phyloP scores from a whole-genome alignment of 1,139 yeast genomes.

The Yamadazyma dendronema region DNA sequence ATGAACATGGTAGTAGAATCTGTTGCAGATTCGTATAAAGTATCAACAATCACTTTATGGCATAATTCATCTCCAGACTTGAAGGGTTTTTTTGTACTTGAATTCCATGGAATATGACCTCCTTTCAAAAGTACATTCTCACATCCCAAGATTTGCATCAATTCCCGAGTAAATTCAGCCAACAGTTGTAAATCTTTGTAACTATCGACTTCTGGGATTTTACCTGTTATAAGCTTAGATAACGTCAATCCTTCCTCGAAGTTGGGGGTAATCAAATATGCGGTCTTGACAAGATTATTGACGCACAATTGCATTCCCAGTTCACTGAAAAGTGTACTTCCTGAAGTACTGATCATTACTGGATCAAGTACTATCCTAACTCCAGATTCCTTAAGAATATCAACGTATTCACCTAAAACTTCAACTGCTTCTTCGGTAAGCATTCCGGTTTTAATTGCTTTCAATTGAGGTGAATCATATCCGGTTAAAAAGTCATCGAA shows the following conservation, averaged over 20 bases:
- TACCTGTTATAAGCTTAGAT: constrained; percentile 2
- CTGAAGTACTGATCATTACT: constrained; percentile 80
- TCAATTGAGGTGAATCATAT: constrained; percentile 37
- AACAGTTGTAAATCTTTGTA: constrained; percentile 8
- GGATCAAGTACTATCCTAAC: constrained; percentile 69
- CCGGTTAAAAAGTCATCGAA: constrained; percentile 58
- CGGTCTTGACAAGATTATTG: constrained; percentile 47
- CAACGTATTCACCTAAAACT: constrained; percentile 40
- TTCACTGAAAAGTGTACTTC: constrained; percentile 53
- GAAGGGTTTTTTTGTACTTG: constrained; percentile 16
- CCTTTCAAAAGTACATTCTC: constrained; percentile 71
- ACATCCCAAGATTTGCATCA: constrained; percentile 45
- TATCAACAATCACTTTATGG: constrained; percentile 47
- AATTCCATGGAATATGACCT: constrained; percentile 67
- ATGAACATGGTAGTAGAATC: constrained; percentile 43
- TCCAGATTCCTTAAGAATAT: constrained; percentile 22
- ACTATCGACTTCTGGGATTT: constrained; percentile 1
- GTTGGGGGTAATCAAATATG: constrained; percentile 78
- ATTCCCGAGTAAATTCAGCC: constrained; percentile 35
- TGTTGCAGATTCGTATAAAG: constrained; percentile 50
- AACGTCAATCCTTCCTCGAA: constrained; percentile 55
- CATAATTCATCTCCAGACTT: constrained; percentile 17
- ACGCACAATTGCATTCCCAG: constrained; percentile 47
- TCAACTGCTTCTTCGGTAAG: constrained; percentile 58
- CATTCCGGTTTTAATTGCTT: constrained; percentile 81